Evolutionary conservation across 176 grass and related monocot species (phyloP).

Genomic region (Chloris gayana): DNA sequence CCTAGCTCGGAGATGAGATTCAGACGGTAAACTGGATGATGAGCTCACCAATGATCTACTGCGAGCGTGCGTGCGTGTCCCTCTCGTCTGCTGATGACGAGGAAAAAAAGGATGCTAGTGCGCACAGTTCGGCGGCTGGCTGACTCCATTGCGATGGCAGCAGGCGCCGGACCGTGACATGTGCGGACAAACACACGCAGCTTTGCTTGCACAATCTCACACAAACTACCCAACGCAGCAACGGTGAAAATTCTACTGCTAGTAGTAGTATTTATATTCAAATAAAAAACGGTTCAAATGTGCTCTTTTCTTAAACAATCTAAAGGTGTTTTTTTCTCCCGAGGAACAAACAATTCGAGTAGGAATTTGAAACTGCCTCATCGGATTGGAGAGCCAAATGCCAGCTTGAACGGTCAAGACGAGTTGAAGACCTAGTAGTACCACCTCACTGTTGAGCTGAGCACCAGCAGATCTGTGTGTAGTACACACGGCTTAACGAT

Average conservation of each 20-base stretch:
- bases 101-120: not conserved
- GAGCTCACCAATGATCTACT: not conserved
- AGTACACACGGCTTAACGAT: not conserved
- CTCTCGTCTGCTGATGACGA: not conserved
- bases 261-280: too few relatives aligned
- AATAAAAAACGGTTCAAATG: too few relatives aligned
- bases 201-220: not conserved
- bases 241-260: not conserved
- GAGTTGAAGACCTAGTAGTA: too few relatives aligned
- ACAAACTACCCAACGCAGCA: not conserved
- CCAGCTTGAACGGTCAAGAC: not conserved
- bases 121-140: not conserved
- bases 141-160: not conserved
- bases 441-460: too few relatives aligned
- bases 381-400: not conserved
- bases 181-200: slow-evolving; percentile 20
- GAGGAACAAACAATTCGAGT: too few relatives aligned
- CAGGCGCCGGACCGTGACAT: not conserved
- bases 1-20: not conserved
- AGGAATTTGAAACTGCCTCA: too few relatives aligned
- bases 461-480: not conserved
- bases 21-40: not conserved
- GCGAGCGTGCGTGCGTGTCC: not conserved
- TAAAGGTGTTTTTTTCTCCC: too few relatives aligned
- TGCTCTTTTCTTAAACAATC: too few relatives aligned